These are phyloP conservation scores for Arctostaphylos glauca DNA, from an alignment of 148 eudicot species.

Conservation along the genomic window DNA sequence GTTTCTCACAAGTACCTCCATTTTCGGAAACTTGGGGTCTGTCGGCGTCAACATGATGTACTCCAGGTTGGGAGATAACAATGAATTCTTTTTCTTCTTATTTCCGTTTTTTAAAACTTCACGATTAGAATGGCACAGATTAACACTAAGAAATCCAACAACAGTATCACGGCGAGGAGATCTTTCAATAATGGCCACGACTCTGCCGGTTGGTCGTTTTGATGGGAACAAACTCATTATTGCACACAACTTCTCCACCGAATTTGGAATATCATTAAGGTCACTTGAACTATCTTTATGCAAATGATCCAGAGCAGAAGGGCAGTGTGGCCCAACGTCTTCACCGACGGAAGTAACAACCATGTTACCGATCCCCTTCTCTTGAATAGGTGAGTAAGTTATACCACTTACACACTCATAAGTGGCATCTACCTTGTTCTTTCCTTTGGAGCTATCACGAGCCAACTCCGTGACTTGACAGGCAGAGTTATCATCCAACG, in stretches of 20 bases:
- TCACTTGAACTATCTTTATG: conserved; percentile 26
- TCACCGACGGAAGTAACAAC: conserved; percentile 25
- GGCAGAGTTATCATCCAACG: conserved; percentile 26
- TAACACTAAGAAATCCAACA: conserved; percentile 72
- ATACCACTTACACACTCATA: conserved; percentile 12
- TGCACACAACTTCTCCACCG: conserved; percentile 56
- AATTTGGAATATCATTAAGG: conserved; percentile 24
- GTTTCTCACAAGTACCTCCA: conserved; percentile 56
- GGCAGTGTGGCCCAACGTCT: conserved; percentile 17
- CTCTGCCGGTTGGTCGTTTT: conserved; percentile 82
- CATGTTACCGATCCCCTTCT: conserved; percentile 18
- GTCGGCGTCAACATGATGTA: conserved; percentile 58
- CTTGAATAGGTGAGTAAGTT: conserved; percentile 14
- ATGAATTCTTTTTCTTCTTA: conserved; percentile 37
- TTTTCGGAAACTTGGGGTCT: conserved; percentile 75
- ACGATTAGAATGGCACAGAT: conserved; percentile 44
- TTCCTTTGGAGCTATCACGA: conserved; percentile 42
- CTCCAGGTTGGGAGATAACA: conserved; percentile 30
- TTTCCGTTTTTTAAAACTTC: conserved; percentile 38
- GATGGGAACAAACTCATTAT: conserved; percentile 47
- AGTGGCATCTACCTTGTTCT: conserved; percentile 34
- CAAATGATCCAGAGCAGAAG: conserved; percentile 24
- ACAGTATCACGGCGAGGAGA: conserved; percentile 59
- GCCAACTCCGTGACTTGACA: conserved; percentile 25
- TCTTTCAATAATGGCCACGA: conserved; percentile 64